phyloP scores from a whole-genome alignment of 2,329 filamentous ascomycete species.

The Teratosphaeria nubilosa region DNA sequence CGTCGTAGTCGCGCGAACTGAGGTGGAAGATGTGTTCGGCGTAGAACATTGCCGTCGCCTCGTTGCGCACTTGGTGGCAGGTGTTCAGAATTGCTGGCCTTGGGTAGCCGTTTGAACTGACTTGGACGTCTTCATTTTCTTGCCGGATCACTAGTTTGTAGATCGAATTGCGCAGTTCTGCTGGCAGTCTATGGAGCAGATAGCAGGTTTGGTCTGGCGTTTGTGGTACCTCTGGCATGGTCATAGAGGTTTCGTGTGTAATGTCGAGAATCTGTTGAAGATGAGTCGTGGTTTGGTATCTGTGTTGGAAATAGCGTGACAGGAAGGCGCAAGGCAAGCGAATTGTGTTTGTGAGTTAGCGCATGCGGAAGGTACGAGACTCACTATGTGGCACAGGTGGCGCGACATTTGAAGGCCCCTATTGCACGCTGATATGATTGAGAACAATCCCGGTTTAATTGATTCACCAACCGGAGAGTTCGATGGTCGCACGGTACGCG shows the following conservation, averaged over 20 bases:
- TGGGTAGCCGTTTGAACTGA: not conserved
- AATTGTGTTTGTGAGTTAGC: not conserved
- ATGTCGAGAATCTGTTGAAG: not conserved
- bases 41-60: not conserved
- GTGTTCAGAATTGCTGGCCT: not conserved
- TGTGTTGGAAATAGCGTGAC: not conserved
- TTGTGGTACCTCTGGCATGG: not conserved
- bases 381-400: not conserved
- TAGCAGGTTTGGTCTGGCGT: not conserved
- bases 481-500: not conserved
- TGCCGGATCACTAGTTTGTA: not conserved
- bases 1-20: not conserved
- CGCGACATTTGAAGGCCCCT: not conserved
- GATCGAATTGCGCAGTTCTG: not conserved
- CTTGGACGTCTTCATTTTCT: not conserved
- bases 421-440: not conserved
- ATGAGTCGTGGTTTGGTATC: not conserved
- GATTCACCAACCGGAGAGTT: not conserved
- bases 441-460: not conserved
- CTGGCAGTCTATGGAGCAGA: not conserved
- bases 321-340: not conserved
- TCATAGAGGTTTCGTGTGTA: not conserved
- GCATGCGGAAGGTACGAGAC: not conserved
- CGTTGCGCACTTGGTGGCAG: not conserved
- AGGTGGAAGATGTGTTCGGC: not conserved